phyloP scores from a whole-genome alignment of 257 asterid species.

The Fraxinus quadrangulata region DNA sequence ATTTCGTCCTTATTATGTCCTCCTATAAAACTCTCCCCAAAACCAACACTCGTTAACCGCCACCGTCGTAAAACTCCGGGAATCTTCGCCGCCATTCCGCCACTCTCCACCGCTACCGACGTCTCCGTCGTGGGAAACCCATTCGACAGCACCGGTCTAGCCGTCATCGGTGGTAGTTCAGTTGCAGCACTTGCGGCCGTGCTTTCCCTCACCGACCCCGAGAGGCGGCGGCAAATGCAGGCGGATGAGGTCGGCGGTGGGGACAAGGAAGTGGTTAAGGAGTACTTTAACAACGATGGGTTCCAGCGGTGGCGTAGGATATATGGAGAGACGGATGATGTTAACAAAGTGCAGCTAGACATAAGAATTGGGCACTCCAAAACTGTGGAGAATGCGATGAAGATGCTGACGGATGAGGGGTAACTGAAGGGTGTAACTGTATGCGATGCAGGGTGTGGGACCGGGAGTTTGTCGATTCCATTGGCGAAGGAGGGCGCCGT shows the following conservation, averaged over 20 bases:
- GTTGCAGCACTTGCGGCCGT: slow-evolving; percentile 78
- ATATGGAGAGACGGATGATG: slow-evolving; percentile 81
- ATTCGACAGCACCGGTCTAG: slow-evolving; percentile 65
- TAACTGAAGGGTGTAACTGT: slow-evolving; percentile 66
- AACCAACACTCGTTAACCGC: slow-evolving; percentile 28
- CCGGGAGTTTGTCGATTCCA: slow-evolving; percentile 84
- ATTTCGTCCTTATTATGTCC: slow-evolving; percentile 47
- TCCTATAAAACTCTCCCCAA: slow-evolving; percentile 40
- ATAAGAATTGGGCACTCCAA: slow-evolving; percentile 81
- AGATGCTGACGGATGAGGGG: slow-evolving; percentile 81
- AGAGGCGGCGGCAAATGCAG: slow-evolving; percentile 74
- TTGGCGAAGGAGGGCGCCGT: slow-evolving; percentile 86
- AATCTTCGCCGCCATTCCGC: slow-evolving; percentile 56
- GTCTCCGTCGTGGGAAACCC: slow-evolving; percentile 44
- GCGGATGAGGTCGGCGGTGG: slow-evolving; percentile 96
- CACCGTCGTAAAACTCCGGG: slow-evolving; percentile 36
- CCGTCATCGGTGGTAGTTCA: slow-evolving; percentile 69
- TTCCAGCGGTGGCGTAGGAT: slow-evolving; percentile 92
- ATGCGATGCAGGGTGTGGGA: slow-evolving; percentile 97
- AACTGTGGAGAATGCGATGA: slow-evolving; percentile 82
- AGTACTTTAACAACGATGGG: slow-evolving; percentile 91
- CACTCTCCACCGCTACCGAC: slow-evolving; percentile 58
- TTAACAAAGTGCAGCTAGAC: slow-evolving; percentile 76
- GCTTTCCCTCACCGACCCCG: slow-evolving; percentile 78
- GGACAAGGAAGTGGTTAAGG: slow-evolving; percentile 89